Base-by-base conservation (phyloP, 495 filamentous ascomycete genomes). In the Penicillium antarcticum region DNA sequence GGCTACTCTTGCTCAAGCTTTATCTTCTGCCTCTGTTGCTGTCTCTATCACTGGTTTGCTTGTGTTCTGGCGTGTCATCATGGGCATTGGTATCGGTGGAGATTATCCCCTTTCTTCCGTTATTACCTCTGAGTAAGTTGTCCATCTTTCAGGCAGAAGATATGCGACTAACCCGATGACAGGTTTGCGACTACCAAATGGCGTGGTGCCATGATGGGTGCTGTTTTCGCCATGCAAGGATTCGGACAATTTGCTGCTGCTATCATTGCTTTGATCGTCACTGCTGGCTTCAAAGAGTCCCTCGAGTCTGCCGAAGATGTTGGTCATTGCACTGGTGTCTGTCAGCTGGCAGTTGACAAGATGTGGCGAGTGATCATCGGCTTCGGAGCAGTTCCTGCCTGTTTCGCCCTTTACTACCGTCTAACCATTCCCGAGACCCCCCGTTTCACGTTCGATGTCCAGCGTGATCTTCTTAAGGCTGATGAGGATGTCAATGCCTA, bases 41-140 rank as follows among this genome's bases (percentile, higher is more conserved):
- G 80, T 91, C 46, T 79, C 86, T 26, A 82, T 95, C 45, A 76
- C 86, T 42, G 91, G 90, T 45, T 54, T 92, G 47, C 77, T 95
- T 38, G 82, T 92, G 64, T 96, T 95, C 78, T 96, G 91, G 91
- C 85, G 91, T 67, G 81, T 95, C 0, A 62, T 95, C 7, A 91
- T 92, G 84, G 86, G 87, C 32, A 75, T 90, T 23, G 89, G 89
- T 37, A 92, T 92, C 42, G 89, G 89, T 53, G 88, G 89, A 53
- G 91, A 95, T 66, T 94, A 92, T 61, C 91, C 91, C 1, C 77
- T 96, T 13, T 88, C 84, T 16, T 86, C 86, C 13, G 86, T 95
- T 62, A 96, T 94, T 57, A 91, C 87, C 6, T 88, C 87, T 10
- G 87, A 91, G 74, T 87, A 69, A 63, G 80, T 76, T 24, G 5